These are phyloP conservation scores for Fusarium annulatum DNA, from an alignment of 2,329 filamentous ascomycete species.

Conservation along the genomic window DNA sequence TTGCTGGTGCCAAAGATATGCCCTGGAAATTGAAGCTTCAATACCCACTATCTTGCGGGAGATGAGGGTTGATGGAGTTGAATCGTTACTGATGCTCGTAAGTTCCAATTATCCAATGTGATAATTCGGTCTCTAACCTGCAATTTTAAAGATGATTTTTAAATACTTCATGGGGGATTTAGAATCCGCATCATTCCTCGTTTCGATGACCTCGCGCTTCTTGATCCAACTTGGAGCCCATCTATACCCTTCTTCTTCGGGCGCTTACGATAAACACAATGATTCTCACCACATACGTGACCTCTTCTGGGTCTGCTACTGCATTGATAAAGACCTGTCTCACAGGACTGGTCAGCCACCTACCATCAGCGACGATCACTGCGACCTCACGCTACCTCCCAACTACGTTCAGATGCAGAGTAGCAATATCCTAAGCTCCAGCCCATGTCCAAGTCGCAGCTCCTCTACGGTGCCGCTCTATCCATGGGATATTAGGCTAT, in stretches of 20 bases:
- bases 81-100: not conserved
- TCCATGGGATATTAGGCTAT: not conserved
- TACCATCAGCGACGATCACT: conserved; percentile 5
- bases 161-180: conserved; percentile 13
- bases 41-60: not conserved
- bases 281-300: not conserved
- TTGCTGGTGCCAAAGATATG: not conserved
- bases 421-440: not conserved
- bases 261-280: not conserved
- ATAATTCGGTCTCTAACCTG: rapidly evolving
- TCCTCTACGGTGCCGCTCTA: not conserved
- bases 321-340: conserved; percentile 14
- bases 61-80: not conserved
- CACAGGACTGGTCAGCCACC: conserved; percentile 5
- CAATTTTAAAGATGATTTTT: rapidly evolving
- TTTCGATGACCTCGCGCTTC: not conserved
- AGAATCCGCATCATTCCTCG: not conserved
- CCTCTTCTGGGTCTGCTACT: conserved; percentile 26
- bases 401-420: conserved; percentile 4
- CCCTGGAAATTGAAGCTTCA: not conserved
- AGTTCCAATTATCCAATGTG: not conserved
- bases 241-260: rapidly evolving
- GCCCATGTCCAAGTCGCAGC: rapidly evolving
- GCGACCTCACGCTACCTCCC: not conserved
- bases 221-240: not conserved